These are phyloP conservation scores for Aspergillus vadensis DNA, from an alignment of 2,329 filamentous ascomycete species.

Conservation along the genomic window DNA sequence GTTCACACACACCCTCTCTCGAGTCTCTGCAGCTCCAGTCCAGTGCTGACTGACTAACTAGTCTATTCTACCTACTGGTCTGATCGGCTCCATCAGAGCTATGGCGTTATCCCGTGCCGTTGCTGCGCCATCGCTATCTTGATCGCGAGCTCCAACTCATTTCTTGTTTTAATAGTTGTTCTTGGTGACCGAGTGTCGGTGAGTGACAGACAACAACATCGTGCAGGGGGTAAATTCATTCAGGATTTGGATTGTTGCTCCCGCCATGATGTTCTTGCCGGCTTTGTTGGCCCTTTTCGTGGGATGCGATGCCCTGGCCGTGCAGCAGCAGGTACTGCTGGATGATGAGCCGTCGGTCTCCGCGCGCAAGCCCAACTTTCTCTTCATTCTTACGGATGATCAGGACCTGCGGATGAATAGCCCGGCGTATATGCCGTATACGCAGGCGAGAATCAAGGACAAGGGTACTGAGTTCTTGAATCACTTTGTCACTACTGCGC, in stretches of 20 bases:
- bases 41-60: not conserved
- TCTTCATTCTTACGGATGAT: slow-evolving; percentile 70
- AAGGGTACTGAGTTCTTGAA: slow-evolving; percentile 62
- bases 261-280: slow-evolving; percentile 24
- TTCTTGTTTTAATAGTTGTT: not conserved
- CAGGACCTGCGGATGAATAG: slow-evolving; percentile 66
- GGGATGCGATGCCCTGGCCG: slow-evolving; percentile 16
- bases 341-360: slow-evolving; percentile 10
- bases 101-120: slow-evolving; percentile 18
- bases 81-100: not conserved
- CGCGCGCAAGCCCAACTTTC: slow-evolving; percentile 54
- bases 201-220: not conserved
- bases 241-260: not conserved
- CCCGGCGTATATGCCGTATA: slow-evolving; percentile 60
- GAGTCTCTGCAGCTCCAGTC: too few species aligned
- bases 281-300: slow-evolving; percentile 19
- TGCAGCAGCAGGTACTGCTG: slow-evolving; percentile 15
- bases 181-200: too few species aligned
- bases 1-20: not conserved
- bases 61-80: not conserved
- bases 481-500: slow-evolving; percentile 67
- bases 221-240: not conserved
- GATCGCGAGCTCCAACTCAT: not conserved
- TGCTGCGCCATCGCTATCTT: slow-evolving; percentile 5
- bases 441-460: slow-evolving; percentile 59